Base-by-base conservation (phyloP, 2,329 filamentous ascomycete genomes). In the Aspergillus hortae region DNA sequence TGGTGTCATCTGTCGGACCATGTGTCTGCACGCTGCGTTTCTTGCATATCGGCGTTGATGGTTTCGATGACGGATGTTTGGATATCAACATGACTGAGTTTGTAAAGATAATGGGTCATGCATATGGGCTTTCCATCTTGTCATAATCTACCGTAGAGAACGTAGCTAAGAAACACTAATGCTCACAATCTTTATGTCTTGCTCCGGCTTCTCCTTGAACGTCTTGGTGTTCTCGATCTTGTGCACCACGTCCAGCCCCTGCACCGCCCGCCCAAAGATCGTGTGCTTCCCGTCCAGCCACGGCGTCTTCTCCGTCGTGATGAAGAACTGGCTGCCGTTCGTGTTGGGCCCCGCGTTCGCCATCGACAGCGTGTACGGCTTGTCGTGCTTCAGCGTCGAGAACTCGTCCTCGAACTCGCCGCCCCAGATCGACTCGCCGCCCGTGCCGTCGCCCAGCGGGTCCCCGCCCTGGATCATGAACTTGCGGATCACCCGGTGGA, bases 201-300 rank as follows among this genome's bases (percentile, higher is more conserved):
- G 91, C 70, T 95, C 89, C 0, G 94, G 94, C 77, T 92, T 95
- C 75, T 99, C 95, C 77, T 87, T 87, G 71, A 88, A 86, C 4
- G 91, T 91, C 67, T 88, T 88, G 14, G 83, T 80, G 68, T 95
- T 96, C 74, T 99, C 94, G 67, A 99, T 99, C 76, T 87, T 90
- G 71, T 97, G 91, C 55, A 99, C 86, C 17, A 99, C 90, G 70
- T 99, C 94, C 67, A 97, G 77, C 0, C 94, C 94, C 67, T 92
- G 88, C 35, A 92, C 87, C 1, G 90, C 92, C 38, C 94, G 81
- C 0, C 94, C 94, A 68, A 99, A 99, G 48, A 99, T 89, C 0
- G 92, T 97, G 70, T 99, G 94, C 71, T 96, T 96, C 57, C 88
- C 87, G 69, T 99, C 94, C 48, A 99, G 74, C 94, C 94, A 99